These are phyloP conservation scores for Ophiosphaerella narmari DNA, from an alignment of 2,329 filamentous ascomycete species.

Conservation along the genomic window DNA sequence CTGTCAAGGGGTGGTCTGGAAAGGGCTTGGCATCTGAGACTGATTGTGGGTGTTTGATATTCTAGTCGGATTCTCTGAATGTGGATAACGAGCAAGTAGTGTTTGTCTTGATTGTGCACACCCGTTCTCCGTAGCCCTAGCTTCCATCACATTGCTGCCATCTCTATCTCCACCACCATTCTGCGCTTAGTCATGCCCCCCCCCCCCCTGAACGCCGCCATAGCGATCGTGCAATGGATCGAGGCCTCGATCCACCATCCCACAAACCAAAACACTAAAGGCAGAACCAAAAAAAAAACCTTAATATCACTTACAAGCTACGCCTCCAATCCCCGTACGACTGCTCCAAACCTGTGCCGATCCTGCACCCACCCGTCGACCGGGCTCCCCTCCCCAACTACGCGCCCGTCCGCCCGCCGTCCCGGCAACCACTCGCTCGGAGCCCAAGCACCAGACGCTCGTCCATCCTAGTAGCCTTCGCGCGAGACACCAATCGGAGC, in stretches of 20 bases:
- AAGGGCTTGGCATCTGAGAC: not conserved
- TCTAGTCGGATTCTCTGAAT: too few species aligned
- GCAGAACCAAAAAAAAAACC: not conserved
- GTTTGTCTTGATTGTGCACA: too few species aligned
- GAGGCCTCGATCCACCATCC: not conserved
- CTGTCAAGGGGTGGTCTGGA: constrained; percentile 5
- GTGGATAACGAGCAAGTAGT: too few species aligned
- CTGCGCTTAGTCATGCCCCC: too few species aligned
- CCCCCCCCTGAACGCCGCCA: too few species aligned
- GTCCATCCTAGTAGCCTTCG: too few species aligned
- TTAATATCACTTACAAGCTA: not conserved
- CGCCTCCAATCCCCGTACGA: not conserved
- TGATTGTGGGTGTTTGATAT: too few species aligned
- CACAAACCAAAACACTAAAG: too few species aligned
- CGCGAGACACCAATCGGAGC: constrained; percentile 36
- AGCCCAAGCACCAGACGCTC: not conserved
- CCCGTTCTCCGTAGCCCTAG: too few species aligned
- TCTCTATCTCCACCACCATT: too few species aligned
- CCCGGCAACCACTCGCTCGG: constrained; percentile 14
- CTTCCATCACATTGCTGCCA: too few species aligned
- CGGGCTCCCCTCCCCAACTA: constrained; percentile 1
- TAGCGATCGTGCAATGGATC: not conserved
- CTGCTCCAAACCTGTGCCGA: not conserved
- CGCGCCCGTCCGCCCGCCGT: constrained; percentile 17
- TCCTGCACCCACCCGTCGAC: not conserved